Base-by-base conservation (phyloP, 305 asterid genomes). In the Fraxinus angustifolia region DNA sequence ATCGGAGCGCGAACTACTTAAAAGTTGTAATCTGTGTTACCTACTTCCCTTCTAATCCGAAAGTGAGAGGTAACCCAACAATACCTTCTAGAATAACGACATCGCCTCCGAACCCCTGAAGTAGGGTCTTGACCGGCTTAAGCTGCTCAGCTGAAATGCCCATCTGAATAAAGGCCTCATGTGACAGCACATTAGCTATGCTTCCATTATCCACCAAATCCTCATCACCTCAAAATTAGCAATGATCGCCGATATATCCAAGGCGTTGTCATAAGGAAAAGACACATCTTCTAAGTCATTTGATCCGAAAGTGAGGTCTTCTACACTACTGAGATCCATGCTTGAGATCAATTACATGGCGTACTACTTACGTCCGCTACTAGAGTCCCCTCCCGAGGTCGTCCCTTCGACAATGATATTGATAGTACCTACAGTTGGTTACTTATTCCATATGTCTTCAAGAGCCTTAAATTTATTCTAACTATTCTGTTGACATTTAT, bases 91-190 rank as follows among this genome's bases (percentile, higher is more conserved):
- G 3, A 0, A 12, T 2, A 0, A 40, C 0, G 16, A 40, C 16
- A 2, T 14, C 4, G 0, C 50, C 0, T 0, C 0, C 1, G 1
- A 40, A 40, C 1, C 16, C 4, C 1, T 2, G 3, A 2, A 10
- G 4, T 0, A 1, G 16, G 0, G 42, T 8, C 2, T 10, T 10
- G 0, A 10, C 4, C 1, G 0, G 4, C 16, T 2, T 40, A 11
- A 40, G 50, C 4, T 10, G 14, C 3, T 40, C 16, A 0, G 4
- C 0, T 40, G 16, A 40, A 10, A 40, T 40, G 0, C 50, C 50
- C 16, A 40, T 40, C 3, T 40, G 1, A 10, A 2, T 0, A 0
- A 40, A 10, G 1, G 16, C 50, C 1, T 40, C 16, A 40, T 40
- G 50, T 1, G 16, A 40, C 16, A 10, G 1, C 0, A 40, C 4